A percentile compares a stretch with the other conserved stretches of the same genome.
These are phyloP conservation scores for Tylopilus intermedius DNA, from an alignment of 768 basidiomycete genomes.

Conservation along the genomic window DNA sequence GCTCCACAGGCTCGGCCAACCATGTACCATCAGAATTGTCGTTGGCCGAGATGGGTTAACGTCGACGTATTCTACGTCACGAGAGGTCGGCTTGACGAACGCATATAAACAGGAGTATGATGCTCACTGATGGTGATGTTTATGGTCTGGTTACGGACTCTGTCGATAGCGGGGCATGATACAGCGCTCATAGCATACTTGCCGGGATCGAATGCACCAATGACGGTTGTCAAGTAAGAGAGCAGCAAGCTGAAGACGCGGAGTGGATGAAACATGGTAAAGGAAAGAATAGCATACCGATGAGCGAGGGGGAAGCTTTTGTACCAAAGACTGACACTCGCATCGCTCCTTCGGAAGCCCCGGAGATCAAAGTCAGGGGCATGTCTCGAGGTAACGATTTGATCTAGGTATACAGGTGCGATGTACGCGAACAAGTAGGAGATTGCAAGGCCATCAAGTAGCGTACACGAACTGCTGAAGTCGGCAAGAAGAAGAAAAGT, in stretches of 20 bases:
- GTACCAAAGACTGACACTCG: background rate
- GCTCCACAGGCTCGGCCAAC: constrained; percentile 77
- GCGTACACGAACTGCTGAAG: background rate
- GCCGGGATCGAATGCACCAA: constrained; percentile 34
- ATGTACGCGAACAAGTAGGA: background rate
- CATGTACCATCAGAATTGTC: constrained; percentile 66
- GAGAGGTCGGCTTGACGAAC: background rate
- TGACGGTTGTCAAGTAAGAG: background rate
- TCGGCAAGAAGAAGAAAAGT: too few relatives aligned
- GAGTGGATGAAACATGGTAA: constrained; percentile 3
- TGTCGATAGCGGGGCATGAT: constrained; percentile 40
- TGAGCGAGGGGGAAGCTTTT: background rate
- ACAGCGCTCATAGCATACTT: constrained; percentile 33
- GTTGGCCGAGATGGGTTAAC: constrained; percentile 49
- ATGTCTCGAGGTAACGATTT: background rate
- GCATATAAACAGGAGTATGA: constrained; percentile 7
- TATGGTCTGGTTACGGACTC: constrained; percentile 29
- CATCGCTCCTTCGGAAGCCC: background rate
- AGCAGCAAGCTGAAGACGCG: constrained; percentile 3
- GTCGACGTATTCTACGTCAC: constrained; percentile 48
- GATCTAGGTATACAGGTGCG: background rate
- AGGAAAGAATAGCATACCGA: background rate
- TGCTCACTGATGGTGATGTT: constrained; percentile 45
- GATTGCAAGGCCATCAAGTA: background rate
- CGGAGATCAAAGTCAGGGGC: background rate